Evolutionary conservation across 73 alveolate species (phyloP).

Genomic region (Paraurostyla sp.): DNA sequence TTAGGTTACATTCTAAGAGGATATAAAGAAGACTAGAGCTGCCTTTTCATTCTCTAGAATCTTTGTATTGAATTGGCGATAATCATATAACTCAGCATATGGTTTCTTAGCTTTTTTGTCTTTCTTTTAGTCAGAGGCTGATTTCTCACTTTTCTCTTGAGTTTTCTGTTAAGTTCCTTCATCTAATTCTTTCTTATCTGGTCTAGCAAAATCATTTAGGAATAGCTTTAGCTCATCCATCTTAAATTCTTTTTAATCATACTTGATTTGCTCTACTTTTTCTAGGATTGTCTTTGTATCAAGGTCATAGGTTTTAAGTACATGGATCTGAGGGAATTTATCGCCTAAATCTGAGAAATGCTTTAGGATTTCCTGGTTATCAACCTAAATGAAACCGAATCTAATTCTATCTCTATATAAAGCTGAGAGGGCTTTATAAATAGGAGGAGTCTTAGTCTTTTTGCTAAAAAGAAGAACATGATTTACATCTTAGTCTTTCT

Average conservation of each 20-base stretch:
- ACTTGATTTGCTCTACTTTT: background rate
- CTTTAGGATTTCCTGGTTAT: background rate
- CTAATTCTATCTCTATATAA: background rate
- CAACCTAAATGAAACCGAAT: background rate
- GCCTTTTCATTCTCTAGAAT: constrained; percentile 29
- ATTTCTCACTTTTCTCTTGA: too few species aligned
- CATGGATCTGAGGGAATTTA: background rate
- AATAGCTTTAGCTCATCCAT: background rate
- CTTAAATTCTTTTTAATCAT: background rate
- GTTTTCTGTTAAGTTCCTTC: background rate
- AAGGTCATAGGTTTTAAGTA: background rate
- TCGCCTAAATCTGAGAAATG: background rate
- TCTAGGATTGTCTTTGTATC: background rate
- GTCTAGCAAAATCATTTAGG: background rate
- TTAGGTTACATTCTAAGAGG: background rate
- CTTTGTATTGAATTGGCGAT: background rate
- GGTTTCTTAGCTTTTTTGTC: background rate
- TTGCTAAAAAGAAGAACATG: constrained; percentile 6
- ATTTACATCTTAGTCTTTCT: constrained; percentile 12
- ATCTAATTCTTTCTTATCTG: background rate
- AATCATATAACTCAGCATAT: background rate
- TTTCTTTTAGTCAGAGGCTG: background rate
- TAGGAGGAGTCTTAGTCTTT: constrained; percentile 19
- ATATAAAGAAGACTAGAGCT: constrained; percentile 15
- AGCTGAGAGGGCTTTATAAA: constrained; percentile 12